Percentiles rank a stretch among this genome's conserved stretches.
Conservation (phyloP, 208 protist genomes). For the Leishmania amazonensis region DNA sequence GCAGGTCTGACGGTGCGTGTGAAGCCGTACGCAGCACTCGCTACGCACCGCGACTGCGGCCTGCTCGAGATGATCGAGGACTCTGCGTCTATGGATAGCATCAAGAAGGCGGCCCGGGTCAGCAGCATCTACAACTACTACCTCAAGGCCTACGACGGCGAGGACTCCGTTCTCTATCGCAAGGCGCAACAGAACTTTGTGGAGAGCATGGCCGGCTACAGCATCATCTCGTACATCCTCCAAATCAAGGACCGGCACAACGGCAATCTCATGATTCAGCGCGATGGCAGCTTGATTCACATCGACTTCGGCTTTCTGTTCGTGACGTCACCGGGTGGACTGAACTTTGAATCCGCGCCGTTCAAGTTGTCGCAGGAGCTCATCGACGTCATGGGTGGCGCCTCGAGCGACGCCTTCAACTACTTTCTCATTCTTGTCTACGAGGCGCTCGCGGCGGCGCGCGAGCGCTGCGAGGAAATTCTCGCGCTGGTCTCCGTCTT, state of each 20-base stretch:
- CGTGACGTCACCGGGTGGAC: constrained; percentile 94
- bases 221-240: constrained; percentile 94
- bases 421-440: constrained; percentile 93
- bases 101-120: constrained; percentile 86
- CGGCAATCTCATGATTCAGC: constrained; percentile 94
- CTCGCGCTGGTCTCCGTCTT: constrained; percentile 86
- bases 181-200: constrained; percentile 92
- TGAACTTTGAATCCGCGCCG: constrained; percentile 94
- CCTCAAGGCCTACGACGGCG: constrained; percentile 67
- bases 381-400: constrained; percentile 91
- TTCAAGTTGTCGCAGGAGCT: constrained; percentile 95
- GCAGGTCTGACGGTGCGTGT: constrained; percentile 80
- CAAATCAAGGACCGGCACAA: constrained; percentile 97
- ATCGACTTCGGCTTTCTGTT: constrained; percentile 99
- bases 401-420: constrained; percentile 67
- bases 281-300: constrained; percentile 93
- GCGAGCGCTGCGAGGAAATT: constrained; percentile 82
- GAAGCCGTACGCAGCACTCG: constrained; percentile 81
- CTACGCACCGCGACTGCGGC: constrained; percentile 78
- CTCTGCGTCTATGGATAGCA: constrained; percentile 87
- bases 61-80: constrained; percentile 91
- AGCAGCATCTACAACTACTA: constrained; percentile 83
- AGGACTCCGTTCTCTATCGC: constrained; percentile 53
- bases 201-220: constrained; percentile 95
- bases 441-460: constrained; percentile 72